Percentiles rank a stretch among this genome's conserved stretches.
phyloP scores from a whole-genome alignment of 2,329 filamentous ascomycete genomes.

The Drechslerella stenobrocha region DNA sequence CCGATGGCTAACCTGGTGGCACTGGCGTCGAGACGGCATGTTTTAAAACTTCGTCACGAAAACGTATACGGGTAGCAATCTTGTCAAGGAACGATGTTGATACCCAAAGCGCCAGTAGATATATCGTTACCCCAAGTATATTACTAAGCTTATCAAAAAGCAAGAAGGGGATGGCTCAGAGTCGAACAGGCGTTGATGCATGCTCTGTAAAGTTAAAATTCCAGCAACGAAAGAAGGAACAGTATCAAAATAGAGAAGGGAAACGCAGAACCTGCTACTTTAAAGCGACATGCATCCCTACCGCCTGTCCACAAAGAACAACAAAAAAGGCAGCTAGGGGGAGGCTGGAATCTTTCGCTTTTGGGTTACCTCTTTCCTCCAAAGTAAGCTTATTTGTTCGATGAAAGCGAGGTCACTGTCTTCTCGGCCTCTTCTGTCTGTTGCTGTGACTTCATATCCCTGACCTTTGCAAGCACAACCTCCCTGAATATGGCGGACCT shows the following conservation, averaged over 20 bases:
- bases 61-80: too few species aligned
- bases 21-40: too few species aligned
- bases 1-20: too few species aligned
- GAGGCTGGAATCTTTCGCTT: conserved; percentile 16
- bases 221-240: conserved; percentile 11
- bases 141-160: conserved; percentile 11
- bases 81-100: neutral
- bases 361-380: neutral
- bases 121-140: conserved; percentile 15
- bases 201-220: conserved; percentile 37
- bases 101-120: neutral
- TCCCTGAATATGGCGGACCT: conserved; percentile 78
- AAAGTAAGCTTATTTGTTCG: neutral
- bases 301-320: conserved; percentile 17
- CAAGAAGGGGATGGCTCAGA: conserved; percentile 10
- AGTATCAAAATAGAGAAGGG: conserved; percentile 10
- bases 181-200: conserved; percentile 45
- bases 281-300: conserved; percentile 31
- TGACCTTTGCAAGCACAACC: conserved; percentile 89
- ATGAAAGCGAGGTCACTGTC: conserved; percentile 48
- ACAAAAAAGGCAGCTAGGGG: neutral
- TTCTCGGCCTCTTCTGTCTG: conserved; percentile 67
- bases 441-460: conserved; percentile 86
- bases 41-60: too few species aligned
- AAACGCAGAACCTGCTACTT: conserved; percentile 46